phyloP scores from a whole-genome alignment of 805 yeast species.

The Nakazawaea siamensis region DNA sequence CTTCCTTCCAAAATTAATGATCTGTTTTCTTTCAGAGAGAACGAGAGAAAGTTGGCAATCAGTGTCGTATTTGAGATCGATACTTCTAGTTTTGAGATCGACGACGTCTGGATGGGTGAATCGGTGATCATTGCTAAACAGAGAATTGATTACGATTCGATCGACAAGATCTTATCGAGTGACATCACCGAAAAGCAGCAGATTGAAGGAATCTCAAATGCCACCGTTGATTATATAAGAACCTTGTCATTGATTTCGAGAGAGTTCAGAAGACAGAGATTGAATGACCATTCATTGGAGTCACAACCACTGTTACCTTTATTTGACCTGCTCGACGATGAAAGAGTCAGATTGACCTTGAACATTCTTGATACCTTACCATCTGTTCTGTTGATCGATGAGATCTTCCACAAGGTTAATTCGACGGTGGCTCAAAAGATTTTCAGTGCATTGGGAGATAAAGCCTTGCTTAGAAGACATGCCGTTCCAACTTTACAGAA shows the following conservation, averaged over 20 bases:
- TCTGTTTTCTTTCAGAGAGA: conserved; percentile 51
- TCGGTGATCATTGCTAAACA: conserved; percentile 59
- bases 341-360: conserved; percentile 60
- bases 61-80: conserved; percentile 79
- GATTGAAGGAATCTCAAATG: conserved; percentile 30
- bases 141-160: conserved; percentile 42
- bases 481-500: conserved; percentile 76
- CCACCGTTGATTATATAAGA: conserved; percentile 56
- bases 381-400: conserved; percentile 56
- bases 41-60: conserved; percentile 54
- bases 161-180: conserved; percentile 39
- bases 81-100: conserved; percentile 59
- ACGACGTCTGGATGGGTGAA: conserved; percentile 71
- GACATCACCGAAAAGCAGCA: conserved; percentile 5
- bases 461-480: conserved; percentile 81
- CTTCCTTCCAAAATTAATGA: conserved; percentile 61
- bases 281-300: conserved; percentile 39
- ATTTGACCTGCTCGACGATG: conserved; percentile 80
- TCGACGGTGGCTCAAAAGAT: conserved; percentile 76
- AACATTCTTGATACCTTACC: conserved; percentile 60
- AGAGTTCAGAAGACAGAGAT: conserved; percentile 63
- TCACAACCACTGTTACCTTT: conserved; percentile 50
- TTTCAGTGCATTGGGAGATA: conserved; percentile 69
- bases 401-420: conserved; percentile 75
- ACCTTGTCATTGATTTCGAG: conserved; percentile 58